Percentiles rank a stretch among this genome's conserved stretches.
Evolutionary conservation across 1,284 basidiomycete species (phyloP).

Genomic region (Sporisorium exsertum): DNA sequence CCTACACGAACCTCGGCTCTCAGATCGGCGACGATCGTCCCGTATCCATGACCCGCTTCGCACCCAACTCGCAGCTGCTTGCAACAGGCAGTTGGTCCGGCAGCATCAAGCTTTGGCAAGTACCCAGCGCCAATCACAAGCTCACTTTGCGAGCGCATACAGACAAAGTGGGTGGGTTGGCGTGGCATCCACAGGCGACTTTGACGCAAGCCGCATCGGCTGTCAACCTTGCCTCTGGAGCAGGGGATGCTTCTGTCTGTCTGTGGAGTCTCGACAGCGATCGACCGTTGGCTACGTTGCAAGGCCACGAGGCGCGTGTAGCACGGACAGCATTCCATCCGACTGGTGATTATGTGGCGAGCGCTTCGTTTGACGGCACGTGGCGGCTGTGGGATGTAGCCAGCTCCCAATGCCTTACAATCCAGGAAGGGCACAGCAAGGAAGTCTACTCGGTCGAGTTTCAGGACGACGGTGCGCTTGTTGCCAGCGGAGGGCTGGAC

Average conservation of each 20-base stretch:
- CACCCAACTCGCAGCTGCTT: constrained; percentile 87
- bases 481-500: constrained; percentile 93
- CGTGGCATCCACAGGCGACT: constrained; percentile 96
- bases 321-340: constrained; percentile 96
- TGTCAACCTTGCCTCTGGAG: constrained; percentile 91
- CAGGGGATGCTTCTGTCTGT: constrained; percentile 84
- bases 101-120: constrained; percentile 91
- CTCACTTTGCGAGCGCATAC: constrained; percentile 76
- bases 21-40: constrained; percentile 97
- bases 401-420: constrained; percentile 81
- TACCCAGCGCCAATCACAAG: constrained; percentile 75
- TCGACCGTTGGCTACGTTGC: constrained; percentile 81
- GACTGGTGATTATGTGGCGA: constrained; percentile 89
- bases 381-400: constrained; percentile 96
- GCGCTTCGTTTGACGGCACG: constrained; percentile 97
- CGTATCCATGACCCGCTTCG: constrained; percentile 91
- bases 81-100: constrained; percentile 97
- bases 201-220: constrained; percentile 77
- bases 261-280: constrained; percentile 85
- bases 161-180: constrained; percentile 92
- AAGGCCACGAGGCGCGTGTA: constrained; percentile 89
- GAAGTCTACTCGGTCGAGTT: constrained; percentile 96
- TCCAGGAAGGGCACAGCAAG: constrained; percentile 97
- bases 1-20: constrained; percentile 90
- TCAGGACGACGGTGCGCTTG: constrained; percentile 91